Evolutionary conservation across 345 rosid genomes (phyloP).

Genomic region (Eucalyptus coolabah): DNA sequence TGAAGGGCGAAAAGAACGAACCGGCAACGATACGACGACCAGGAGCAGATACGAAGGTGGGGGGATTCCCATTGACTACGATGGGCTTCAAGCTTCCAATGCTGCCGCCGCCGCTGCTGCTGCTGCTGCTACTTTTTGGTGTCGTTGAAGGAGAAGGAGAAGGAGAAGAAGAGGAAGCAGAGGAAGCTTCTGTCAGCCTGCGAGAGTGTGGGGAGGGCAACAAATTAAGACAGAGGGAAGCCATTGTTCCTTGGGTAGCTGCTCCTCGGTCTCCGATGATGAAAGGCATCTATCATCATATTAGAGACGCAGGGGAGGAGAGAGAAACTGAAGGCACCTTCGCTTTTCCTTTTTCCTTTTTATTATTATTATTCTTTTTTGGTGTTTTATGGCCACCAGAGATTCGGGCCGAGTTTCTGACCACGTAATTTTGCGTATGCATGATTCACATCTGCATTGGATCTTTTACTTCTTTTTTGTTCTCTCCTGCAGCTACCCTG

Average conservation of each 20-base stretch:
- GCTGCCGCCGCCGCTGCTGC: not conserved
- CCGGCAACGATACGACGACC: constrained; percentile 87
- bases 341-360: not conserved
- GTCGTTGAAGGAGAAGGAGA: not conserved
- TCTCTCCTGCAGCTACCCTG: not conserved
- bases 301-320: not conserved
- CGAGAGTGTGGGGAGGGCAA: constrained; percentile 30
- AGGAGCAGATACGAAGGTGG: constrained; percentile 89
- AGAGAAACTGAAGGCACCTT: not conserved
- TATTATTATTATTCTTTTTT: accelerated
- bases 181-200: constrained; percentile 23
- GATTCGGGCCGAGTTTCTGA: not conserved
- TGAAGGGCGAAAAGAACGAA: not conserved
- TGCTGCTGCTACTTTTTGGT: not conserved
- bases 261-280: not conserved
- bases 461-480: not conserved
- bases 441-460: not conserved
- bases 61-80: constrained; percentile 60
- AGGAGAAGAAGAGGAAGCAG: not conserved
- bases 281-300: not conserved
- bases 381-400: not conserved
- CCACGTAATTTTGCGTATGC: not conserved
- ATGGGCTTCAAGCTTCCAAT: constrained; percentile 40
- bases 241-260: constrained; percentile 12
- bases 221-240: constrained; percentile 53